phyloP scores from a whole-genome alignment of 208 protist species.

The Leishmania arabica region DNA sequence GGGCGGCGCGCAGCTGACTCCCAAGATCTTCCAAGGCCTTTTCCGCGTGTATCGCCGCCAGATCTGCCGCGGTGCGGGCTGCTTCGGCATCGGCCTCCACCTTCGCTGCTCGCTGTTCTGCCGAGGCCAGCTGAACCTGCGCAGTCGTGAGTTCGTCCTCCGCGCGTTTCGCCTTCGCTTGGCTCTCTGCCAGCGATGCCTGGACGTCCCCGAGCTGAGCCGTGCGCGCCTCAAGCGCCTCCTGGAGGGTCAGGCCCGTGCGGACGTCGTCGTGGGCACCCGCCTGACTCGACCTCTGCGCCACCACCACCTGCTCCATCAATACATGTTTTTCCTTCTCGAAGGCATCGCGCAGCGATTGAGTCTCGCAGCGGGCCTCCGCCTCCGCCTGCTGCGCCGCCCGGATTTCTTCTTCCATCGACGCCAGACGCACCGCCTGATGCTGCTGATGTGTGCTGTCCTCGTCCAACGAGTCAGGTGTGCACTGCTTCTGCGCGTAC shows the following conservation, averaged over 20 bases:
- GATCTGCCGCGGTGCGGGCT: background rate
- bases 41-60: conserved; percentile 7
- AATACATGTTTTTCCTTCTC: background rate
- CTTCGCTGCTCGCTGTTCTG: conserved; percentile 2
- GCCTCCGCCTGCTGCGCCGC: conserved; percentile 17
- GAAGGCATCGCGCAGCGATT: conserved; percentile 3
- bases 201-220: background rate
- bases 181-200: background rate
- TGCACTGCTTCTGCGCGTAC: conserved; percentile 13
- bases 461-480: conserved; percentile 6
- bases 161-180: background rate
- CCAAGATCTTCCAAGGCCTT: conserved; percentile 10
- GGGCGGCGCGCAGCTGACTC: conserved; percentile 11
- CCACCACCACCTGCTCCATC: conserved; percentile 11
- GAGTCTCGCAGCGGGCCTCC: background rate
- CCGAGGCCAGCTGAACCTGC: conserved; percentile 7
- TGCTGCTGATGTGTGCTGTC: conserved; percentile 12
- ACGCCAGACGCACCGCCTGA: conserved; percentile 13
- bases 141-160: conserved; percentile 2
- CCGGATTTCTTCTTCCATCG: conserved; percentile 28
- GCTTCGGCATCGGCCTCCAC: background rate
- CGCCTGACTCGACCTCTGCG: conserved; percentile 10
- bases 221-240: conserved; percentile 5
- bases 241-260: conserved; percentile 4
- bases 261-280: conserved; percentile 1